Conservation (phyloP, 2,329 filamentous ascomycete genomes). For the Remersonia thermophila region DNA sequence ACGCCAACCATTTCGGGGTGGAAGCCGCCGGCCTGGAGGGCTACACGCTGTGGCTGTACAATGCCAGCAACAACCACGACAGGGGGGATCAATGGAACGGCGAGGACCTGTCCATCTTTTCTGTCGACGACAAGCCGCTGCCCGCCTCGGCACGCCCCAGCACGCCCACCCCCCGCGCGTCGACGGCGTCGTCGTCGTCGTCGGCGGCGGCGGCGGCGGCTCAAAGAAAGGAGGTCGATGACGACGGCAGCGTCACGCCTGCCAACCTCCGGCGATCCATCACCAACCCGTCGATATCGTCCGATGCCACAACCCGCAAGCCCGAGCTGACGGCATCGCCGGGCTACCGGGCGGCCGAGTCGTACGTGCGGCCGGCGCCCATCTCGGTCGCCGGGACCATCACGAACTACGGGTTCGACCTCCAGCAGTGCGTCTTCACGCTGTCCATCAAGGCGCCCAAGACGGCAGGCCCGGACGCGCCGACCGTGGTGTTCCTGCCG, state of each 20-base stretch:
- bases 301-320: slow-evolving; percentile 37
- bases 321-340: slow-evolving; percentile 49
- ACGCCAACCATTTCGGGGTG: slow-evolving; percentile 88
- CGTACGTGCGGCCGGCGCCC: slow-evolving; percentile 78
- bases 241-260: slow-evolving; percentile 54
- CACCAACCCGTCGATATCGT: slow-evolving; percentile 53
- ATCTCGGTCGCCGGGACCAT: slow-evolving; percentile 63
- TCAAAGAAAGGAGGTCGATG: slow-evolving; percentile 30
- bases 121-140: slow-evolving; percentile 61
- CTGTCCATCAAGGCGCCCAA: slow-evolving; percentile 54
- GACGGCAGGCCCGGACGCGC: slow-evolving; percentile 41
- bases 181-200: slow-evolving; percentile 33
- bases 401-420: slow-evolving; percentile 64
- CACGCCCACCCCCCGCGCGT: slow-evolving; percentile 27
- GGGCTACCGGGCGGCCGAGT: slow-evolving; percentile 82
- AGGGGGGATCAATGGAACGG: slow-evolving; percentile 96
- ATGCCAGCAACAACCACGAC: slow-evolving; percentile 68
- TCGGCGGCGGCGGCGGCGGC: no score
- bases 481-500: slow-evolving; percentile 76
- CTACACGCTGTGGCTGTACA: slow-evolving; percentile 84
- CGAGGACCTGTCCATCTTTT: slow-evolving; percentile 87
- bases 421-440: slow-evolving; percentile 65
- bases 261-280: slow-evolving; percentile 64
- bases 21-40: slow-evolving; percentile 77
- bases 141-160: slow-evolving; percentile 39